Percentiles rank a stretch among this genome's conserved stretches.
Conservation (phyloP, 768 basidiomycete species). For the Sporobolomyces pararoseus region DNA sequence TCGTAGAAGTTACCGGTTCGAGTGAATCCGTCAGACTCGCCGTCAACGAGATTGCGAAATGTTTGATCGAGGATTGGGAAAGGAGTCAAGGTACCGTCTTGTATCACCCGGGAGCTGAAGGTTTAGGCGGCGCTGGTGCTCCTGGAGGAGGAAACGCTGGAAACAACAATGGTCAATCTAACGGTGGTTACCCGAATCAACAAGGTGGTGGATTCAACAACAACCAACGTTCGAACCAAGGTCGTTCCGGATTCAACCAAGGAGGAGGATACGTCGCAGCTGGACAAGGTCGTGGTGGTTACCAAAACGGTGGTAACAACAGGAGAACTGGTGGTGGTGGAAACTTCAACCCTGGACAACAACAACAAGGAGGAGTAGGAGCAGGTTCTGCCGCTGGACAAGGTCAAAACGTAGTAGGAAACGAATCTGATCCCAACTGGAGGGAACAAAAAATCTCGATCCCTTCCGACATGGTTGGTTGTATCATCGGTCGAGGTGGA, state of each 20-base stretch:
- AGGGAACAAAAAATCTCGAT: constrained; percentile 99
- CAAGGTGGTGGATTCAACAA: constrained; percentile 10
- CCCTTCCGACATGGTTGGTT: constrained; percentile 97
- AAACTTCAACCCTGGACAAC: too few relatives aligned
- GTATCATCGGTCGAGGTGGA: constrained; percentile 91
- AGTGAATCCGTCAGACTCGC: constrained; percentile 89
- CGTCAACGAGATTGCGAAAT: constrained; percentile 91
- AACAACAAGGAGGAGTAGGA: neutral
- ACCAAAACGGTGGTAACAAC: constrained; percentile 9
- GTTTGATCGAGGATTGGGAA: constrained; percentile 95
- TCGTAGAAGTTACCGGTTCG: constrained; percentile 94
- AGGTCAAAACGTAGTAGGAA: constrained; percentile 29
- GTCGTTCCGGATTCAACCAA: constrained; percentile 11
- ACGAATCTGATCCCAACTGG: constrained; percentile 61
- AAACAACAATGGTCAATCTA: too few relatives aligned
- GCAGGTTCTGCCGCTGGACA: neutral
- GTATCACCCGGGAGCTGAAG: constrained; percentile 84
- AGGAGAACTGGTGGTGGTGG: constrained; percentile 1
- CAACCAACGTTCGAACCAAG: constrained; percentile 17
- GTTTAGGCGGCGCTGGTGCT: constrained; percentile 50
- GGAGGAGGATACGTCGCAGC: constrained; percentile 5
- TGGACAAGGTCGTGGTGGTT: neutral
- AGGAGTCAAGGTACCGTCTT: constrained; percentile 86
- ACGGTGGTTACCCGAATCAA: neutral
- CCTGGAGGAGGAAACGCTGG: constrained; percentile 49